Evolutionary conservation across 129 eudicot genomes (phyloP), one percentile per base, ranked within the genome.

Genomic region (Lactuca saligna): DNA sequence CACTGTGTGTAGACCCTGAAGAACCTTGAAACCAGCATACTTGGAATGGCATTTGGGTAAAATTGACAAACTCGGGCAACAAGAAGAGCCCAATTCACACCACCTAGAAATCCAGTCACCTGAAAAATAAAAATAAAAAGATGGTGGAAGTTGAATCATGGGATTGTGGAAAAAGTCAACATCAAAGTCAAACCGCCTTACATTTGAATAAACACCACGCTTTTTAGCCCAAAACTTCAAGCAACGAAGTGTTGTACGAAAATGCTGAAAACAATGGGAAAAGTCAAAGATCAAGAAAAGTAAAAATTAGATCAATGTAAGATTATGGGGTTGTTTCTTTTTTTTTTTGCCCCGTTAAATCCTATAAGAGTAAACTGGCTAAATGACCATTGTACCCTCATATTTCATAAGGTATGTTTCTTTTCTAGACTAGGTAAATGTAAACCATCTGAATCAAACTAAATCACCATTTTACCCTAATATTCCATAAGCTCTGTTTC

Each of bases 21-120:
- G 72, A 93, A 87, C 3, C 97, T 90, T 6, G 93, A 87, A 37
- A 89, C 92, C 68, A 93, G 77, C 95, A 93, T 93, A 66, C 99
- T 94, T 3, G 97, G 97, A 46, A 79, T 74, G 32, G 95, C 99
- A 63, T 89, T 87, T 11, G 97, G 99, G 73, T 94, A 89, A 65
- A 94, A 80, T 63, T 87, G 97, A 62, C 93, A 94, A 25, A 89
- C 82, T 48, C 90, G 89, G 57, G 97, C 96, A 3, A 94, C 99
- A 49, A 89, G 83, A 70, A 93, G 87, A 25, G 99, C 99, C 99
- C 95, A 94, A 68, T 94, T 94, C 38, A 94, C 96, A 5, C 97
- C 99, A 74, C 97, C 99, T 60, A 94, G 93, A 78, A 89, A 94
- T 32, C 99, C 99, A 48, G 91, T 87, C 64, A 93, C 97, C 99